phyloP scores from a whole-genome alignment of 768 basidiomycete genomes.

The Suillus luteus region DNA sequence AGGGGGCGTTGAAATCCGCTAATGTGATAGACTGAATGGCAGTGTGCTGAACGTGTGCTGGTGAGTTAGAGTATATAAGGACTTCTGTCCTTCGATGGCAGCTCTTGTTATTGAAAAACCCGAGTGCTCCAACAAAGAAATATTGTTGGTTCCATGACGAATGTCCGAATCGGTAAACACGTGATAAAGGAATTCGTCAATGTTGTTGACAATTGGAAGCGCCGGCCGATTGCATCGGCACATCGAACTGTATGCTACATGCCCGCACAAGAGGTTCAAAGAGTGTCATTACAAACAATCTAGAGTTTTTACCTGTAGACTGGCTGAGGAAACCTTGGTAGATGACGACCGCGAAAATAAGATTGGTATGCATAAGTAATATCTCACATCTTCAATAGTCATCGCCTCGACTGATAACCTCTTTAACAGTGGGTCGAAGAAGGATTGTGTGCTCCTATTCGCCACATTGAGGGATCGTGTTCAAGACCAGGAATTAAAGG shows the following conservation, averaged over 20 bases:
- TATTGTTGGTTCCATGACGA: neutral
- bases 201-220: neutral
- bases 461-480: neutral
- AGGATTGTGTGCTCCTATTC: constrained; percentile 83
- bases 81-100: neutral
- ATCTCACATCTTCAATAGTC: constrained; percentile 56
- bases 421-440: constrained; percentile 81
- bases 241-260: neutral
- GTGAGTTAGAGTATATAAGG: neutral
- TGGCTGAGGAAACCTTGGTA: neutral
- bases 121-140: neutral
- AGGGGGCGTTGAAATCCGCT: neutral
- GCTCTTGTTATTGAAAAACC: neutral
- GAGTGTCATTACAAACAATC: neutral
- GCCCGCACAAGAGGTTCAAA: neutral
- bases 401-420: constrained; percentile 81
- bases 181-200: neutral
- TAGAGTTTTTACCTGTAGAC: neutral
- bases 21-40: neutral
- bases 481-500: constrained; percentile 6
- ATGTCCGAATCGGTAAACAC: constrained; percentile 6
- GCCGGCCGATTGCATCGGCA: neutral
- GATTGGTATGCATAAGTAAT: neutral
- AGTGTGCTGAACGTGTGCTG: neutral
- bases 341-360: neutral